A percentile compares a stretch with the other conserved stretches of the same genome.
Evolutionary conservation across 1,284 basidiomycete genomes (phyloP).

Genomic region (Sphaerobolus stellatus): DNA sequence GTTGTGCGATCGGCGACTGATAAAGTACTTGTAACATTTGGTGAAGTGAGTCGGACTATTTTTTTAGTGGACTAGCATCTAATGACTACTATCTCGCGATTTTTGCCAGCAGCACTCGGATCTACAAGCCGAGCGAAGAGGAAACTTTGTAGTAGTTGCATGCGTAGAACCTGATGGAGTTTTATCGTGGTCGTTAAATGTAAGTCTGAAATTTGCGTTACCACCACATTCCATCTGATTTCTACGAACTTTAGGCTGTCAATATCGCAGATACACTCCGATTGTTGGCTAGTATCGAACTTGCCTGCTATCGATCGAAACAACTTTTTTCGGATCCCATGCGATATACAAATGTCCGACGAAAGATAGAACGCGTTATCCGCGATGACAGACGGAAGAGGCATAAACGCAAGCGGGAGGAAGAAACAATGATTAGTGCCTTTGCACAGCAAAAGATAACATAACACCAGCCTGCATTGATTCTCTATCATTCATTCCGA

Average conservation of each 20-base stretch:
- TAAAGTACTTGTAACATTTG: slow-evolving; percentile 67
- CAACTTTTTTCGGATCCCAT: slow-evolving; percentile 63
- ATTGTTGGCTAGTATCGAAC: slow-evolving; percentile 74
- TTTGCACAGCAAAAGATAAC: slow-evolving; percentile 63
- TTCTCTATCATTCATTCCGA: not conserved
- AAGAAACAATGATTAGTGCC: slow-evolving; percentile 73
- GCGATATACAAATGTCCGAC: slow-evolving; percentile 57
- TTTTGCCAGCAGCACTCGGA: slow-evolving; percentile 58
- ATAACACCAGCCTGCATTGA: not conserved
- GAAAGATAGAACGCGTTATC: slow-evolving; percentile 71
- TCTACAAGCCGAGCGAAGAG: slow-evolving; percentile 77
- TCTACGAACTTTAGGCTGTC: slow-evolving; percentile 51
- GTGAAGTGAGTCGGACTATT: slow-evolving; percentile 50
- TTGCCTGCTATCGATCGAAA: slow-evolving; percentile 74
- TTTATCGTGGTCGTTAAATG: slow-evolving; percentile 82
- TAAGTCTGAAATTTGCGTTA: slow-evolving; percentile 29
- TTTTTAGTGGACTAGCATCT: not conserved
- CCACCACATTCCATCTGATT: not conserved
- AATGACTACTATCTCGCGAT: not conserved
- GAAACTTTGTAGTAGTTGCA: slow-evolving; percentile 78
- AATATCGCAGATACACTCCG: slow-evolving; percentile 79
- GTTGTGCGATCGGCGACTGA: slow-evolving; percentile 67
- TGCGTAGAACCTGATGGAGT: slow-evolving; percentile 69
- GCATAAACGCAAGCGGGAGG: slow-evolving; percentile 75
- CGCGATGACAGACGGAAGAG: slow-evolving; percentile 76